A percentile compares a stretch with the other conserved stretches of the same genome.
Conservation (phyloP, 2,329 filamentous ascomycete species). For the Ustulina deusta region DNA sequence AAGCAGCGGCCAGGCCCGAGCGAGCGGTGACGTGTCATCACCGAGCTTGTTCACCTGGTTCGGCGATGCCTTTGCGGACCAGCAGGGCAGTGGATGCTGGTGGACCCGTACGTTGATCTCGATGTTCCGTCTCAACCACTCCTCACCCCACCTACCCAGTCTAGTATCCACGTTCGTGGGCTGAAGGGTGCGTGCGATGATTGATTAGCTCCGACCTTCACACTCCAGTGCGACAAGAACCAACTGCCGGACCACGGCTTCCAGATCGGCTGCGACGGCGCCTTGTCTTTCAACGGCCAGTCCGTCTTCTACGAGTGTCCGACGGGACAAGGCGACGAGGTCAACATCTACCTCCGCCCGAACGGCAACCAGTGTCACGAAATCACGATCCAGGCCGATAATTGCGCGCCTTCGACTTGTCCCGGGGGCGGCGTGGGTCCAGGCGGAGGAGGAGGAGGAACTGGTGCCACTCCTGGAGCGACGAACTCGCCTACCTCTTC, state of each 20-base stretch:
- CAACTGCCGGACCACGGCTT: constrained; percentile 67
- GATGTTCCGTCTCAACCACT: neutral
- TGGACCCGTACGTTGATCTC: constrained; percentile 63
- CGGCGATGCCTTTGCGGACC: constrained; percentile 66
- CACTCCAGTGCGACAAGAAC: constrained; percentile 71
- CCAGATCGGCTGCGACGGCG: constrained; percentile 64
- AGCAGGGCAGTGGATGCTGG: constrained; percentile 70
- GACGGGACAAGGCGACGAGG: constrained; percentile 65
- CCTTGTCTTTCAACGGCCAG: constrained; percentile 63
- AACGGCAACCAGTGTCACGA: constrained; percentile 61
- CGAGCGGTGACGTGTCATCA: constrained; percentile 61
- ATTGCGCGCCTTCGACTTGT: constrained; percentile 49
- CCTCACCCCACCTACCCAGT: too few relatives aligned
- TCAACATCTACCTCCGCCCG: constrained; percentile 65
- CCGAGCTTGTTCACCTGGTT: constrained; percentile 67
- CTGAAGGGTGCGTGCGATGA: neutral
- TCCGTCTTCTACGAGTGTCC: constrained; percentile 71
- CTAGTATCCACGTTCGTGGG: neutral
- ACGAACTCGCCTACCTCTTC: constrained; percentile 20
- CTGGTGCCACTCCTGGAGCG: constrained; percentile 18
- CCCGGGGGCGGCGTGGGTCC: constrained; percentile 32
- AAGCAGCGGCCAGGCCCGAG: constrained; percentile 70
- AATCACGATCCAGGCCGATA: constrained; percentile 59
- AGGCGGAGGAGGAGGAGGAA: constrained; percentile 13
- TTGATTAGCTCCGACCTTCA: constrained; percentile 62